Percentiles rank a stretch among this genome's conserved stretches.
Conservation (phyloP, 192 early-diverging fungal genomes). For the Glomus cerebriforme region DNA sequence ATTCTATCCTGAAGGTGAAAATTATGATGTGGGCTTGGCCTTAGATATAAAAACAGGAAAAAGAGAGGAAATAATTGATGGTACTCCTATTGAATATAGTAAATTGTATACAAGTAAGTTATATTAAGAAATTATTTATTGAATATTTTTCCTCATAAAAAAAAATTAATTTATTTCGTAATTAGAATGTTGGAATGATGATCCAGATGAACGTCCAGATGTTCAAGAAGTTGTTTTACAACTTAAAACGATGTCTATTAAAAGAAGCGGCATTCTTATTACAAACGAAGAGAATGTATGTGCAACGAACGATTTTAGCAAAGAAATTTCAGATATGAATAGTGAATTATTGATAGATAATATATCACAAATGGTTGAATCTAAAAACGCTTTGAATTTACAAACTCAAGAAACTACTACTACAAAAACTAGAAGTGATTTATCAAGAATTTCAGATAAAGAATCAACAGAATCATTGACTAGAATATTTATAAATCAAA, state of each 20-base stretch:
- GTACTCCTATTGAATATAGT: not conserved
- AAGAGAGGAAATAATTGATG: not conserved
- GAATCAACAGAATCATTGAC: not conserved
- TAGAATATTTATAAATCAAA: not conserved
- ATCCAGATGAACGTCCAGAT: not conserved
- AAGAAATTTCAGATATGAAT: not conserved
- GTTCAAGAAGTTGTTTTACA: not conserved
- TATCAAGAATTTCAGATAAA: not conserved
- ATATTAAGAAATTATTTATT: not conserved
- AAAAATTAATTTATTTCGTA: not conserved
- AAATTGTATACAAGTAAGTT: not conserved
- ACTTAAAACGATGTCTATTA: not conserved
- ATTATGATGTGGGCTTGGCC: not conserved
- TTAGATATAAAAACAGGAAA: not conserved
- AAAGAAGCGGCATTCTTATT: not conserved
- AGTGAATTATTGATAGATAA: not conserved
- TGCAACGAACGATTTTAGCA: not conserved
- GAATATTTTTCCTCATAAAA: not conserved
- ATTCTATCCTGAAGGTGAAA: not conserved
- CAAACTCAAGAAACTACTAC: no score
- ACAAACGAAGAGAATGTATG: not conserved
- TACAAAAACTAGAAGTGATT: not conserved
- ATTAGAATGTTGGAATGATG: not conserved
- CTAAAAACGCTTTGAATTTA: no score
- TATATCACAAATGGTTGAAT: not conserved